Base-by-base conservation (phyloP, 352 stramenopile species). In the Pythium apleroticum region DNA sequence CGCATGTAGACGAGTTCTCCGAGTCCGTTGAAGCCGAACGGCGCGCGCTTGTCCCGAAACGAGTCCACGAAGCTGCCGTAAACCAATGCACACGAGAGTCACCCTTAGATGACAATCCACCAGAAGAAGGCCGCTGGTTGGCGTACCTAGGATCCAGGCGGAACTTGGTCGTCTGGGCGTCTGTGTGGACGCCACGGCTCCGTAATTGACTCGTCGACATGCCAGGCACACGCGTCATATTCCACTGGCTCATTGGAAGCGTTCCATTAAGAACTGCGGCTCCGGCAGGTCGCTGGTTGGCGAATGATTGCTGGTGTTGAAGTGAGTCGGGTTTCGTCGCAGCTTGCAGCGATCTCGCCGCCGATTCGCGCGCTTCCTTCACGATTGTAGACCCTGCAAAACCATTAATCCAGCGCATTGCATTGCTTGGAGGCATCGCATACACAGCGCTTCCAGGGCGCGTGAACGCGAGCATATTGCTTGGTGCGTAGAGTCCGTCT, bases 11-110 rank as follows among this genome's bases (percentile, higher is more conserved):
- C 92, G 52, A 98, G 80, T 57, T 98, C 93, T 3, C 93, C 93
- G 11, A 98, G 83, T 11, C 93, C 93, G 60, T 98, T 98, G 69
- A 98, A 98, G 50, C 93, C 93, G 65, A 98, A 98, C 28, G 85
- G 89, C 39, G 93, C 76, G 27, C 59, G 67, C 20, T 65, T 41
- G 10, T 76, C 59, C 35, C 76, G 63, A 56, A 89, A 97, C 22
- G 55, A 52, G 6, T 58, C 74, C 19, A 89, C 75, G 48, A 91
- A 91, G 35, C 71, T 78, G 45, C 12, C 19, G 6, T 25, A 20
- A 52, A 1, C 28, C 37, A 4, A 43, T 9, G 15, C 10, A 7
- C 5, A 14, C 14, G 46, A 17, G 14, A 8, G 8, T 27, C 4
- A 10, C 24, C 39, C 30, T 20, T 20, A n/a, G 15, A n/a, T 37